Conservation (phyloP, 805 yeast genomes). For the Teunomyces stri region DNA sequence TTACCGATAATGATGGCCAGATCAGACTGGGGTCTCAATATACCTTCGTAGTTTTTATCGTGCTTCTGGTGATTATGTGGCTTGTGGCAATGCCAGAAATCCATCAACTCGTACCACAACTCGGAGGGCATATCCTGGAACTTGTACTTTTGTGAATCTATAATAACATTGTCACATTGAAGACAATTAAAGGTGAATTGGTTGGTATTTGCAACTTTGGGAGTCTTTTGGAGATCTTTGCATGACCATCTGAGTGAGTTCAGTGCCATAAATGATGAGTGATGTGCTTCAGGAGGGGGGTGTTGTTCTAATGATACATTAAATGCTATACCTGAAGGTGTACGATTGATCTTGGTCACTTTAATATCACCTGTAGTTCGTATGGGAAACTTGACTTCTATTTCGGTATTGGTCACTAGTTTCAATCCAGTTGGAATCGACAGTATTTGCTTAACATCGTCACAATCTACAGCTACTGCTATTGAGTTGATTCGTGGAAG, state of each 20-base stretch:
- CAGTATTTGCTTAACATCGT: background rate
- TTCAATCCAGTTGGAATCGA: background rate
- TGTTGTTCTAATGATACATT: background rate
- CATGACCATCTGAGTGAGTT: slow-evolving; percentile 38
- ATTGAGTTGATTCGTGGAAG: slow-evolving; percentile 8
- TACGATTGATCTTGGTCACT: background rate
- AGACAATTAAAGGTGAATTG: slow-evolving; percentile 31
- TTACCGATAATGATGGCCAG: slow-evolving; percentile 52
- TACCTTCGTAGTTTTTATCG: slow-evolving; percentile 34
- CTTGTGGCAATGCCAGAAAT: slow-evolving; percentile 95
- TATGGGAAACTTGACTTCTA: slow-evolving; percentile 1
- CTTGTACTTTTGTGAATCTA: slow-evolving; percentile 30
- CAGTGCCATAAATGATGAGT: slow-evolving; percentile 1
- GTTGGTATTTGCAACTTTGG: slow-evolving; percentile 15
- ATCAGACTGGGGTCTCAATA: slow-evolving; percentile 40
- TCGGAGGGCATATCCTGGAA: slow-evolving; percentile 82
- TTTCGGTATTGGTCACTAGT: background rate
- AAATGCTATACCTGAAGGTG: background rate
- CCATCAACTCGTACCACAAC: slow-evolving; percentile 93
- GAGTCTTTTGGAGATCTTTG: slow-evolving; percentile 37
- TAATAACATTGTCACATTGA: slow-evolving; percentile 24
- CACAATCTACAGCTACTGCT: slow-evolving; percentile 6
- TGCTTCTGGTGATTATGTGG: slow-evolving; percentile 40
- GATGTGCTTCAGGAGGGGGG: background rate
- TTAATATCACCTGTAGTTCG: background rate